Base-by-base conservation (phyloP, 768 basidiomycete genomes). In the Butyriboletus loyo region DNA sequence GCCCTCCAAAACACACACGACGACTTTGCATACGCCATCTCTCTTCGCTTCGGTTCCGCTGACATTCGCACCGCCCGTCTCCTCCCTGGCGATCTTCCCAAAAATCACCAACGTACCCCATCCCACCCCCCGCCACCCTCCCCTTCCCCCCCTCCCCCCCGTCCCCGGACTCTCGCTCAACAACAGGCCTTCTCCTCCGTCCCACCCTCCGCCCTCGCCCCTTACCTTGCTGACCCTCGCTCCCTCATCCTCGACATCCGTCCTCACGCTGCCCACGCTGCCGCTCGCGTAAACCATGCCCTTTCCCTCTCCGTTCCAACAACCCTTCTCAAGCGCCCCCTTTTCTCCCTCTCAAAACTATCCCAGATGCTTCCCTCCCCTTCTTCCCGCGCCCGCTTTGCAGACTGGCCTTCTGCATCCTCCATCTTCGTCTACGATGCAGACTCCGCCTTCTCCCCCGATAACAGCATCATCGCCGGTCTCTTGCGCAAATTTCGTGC, bases 291-390 rank as follows among this genome's bases (percentile, higher is more conserved):
- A 28, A 78, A 79, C 36, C 62, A 71, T 43, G 86, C 93, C 8
- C 74, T 97, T 48, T 92, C 92, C 43, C 81, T 98, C 56, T 90
- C 89, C 42, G 89, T 97, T 6, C 95, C 96, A 1, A 93, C 95
- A 3, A 98, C 94, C 0, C 85, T 98, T 21, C 85, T 98, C 66
- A 93, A 92, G 57, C 85, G 95, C 0, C 93, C 93, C 1, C 77
- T 86, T 4, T 96, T 93, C 73, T 86, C 89, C 25, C 78, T 96
- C 9, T 76, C 83, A 37, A 85, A 85, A 37, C 79, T 98, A 25
- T 73, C 81, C 7, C 82, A 83, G 25, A 94, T 95, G 87, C 79
- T 98, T n/a, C 80, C 87, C 9, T 82, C 81, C 7, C 54, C 69
- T 36, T 62, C 76, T 10, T 77, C 86, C 10, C 81, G 86, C 28